phyloP scores from a whole-genome alignment of 371 early-diverging fungal species.

The Saksenaea vasiformis region DNA sequence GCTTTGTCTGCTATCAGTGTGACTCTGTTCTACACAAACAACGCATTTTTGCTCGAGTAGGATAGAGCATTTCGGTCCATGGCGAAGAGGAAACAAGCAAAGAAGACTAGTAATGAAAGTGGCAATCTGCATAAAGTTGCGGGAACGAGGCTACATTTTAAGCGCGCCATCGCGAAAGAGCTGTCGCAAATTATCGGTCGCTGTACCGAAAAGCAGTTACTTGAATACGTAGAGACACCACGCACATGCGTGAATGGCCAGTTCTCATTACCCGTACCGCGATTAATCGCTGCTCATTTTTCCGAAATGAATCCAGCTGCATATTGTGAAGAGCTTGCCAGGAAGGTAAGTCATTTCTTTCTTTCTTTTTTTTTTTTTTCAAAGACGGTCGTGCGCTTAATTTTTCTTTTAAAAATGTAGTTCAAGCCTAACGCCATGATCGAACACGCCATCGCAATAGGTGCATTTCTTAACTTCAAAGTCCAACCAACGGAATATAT shows the following conservation, averaged over 20 bases:
- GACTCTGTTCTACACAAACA: neutral
- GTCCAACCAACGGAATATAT: conserved; percentile 58
- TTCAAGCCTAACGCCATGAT: conserved; percentile 28
- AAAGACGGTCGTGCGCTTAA: no score
- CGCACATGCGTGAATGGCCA: conserved; percentile 24
- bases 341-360: conserved; percentile 50
- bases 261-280: conserved; percentile 28
- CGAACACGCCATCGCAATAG: conserved; percentile 43
- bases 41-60: neutral
- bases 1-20: neutral
- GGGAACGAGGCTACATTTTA: conserved; percentile 34
- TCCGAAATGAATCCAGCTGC: conserved; percentile 9
- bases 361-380: no score
- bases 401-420: neutral
- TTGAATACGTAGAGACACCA: conserved; percentile 15
- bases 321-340: conserved; percentile 49
- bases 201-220: conserved; percentile 11
- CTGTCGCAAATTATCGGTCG: conserved; percentile 19
- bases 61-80: neutral
- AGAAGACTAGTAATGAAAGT: neutral
- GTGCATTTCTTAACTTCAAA: conserved; percentile 75
- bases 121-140: conserved; percentile 2
- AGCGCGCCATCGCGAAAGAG: conserved; percentile 45
- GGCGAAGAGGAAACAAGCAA: neutral
- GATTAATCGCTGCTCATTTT: conserved; percentile 14